Evolutionary conservation across 2,329 filamentous ascomycete genomes (phyloP), one percentile per base, ranked within the genome.

Genomic region (Verticillium klebahnii): DNA sequence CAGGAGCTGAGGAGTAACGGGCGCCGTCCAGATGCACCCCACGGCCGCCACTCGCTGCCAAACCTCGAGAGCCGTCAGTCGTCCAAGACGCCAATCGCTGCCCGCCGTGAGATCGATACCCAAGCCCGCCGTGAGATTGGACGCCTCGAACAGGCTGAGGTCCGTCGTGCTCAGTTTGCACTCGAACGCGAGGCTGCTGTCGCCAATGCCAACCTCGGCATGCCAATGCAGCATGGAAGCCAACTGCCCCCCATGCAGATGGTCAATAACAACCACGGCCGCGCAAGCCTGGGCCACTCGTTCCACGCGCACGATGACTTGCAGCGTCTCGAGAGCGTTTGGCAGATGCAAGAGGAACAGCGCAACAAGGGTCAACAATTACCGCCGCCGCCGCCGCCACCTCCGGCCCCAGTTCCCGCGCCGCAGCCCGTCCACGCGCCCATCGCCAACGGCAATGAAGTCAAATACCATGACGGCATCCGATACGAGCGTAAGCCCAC

Each of bases 401-500:
- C 40, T 12, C 40, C 40, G 40, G 40, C 40, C 23, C 40, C n/a
- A 5, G 19, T 50, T 25, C 40, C 19, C 7, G 40, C 40, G 9
- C 40, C 40, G 12, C 40, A n/a, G n/a, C 40, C 40, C 11, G 40
- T 23, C 40, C 40, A 50, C 12, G 19, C 40, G 40, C 40, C 40
- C 9, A 23, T 50, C 39, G 73, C 73, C 7, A 77, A 73, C 2
- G 71, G 75, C 11, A 79, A 86, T 17, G 82, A 86, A 25, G 79
- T 81, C 60, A 88, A 85, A 72, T 81, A 85, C 17, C 81, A 85
- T 67, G 78, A 79, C 31, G 85, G 85, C 29, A 74, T 87, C 69
- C 87, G 85, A 70, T 89, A 89, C 66, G 84, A 87, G 71, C 81
- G 85, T 60, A 88, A 87, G 73, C 72, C 79, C 36, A 85, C 74